Conservation (phyloP, 352 stramenopile genomes). For the Globisporangium canariense region DNA sequence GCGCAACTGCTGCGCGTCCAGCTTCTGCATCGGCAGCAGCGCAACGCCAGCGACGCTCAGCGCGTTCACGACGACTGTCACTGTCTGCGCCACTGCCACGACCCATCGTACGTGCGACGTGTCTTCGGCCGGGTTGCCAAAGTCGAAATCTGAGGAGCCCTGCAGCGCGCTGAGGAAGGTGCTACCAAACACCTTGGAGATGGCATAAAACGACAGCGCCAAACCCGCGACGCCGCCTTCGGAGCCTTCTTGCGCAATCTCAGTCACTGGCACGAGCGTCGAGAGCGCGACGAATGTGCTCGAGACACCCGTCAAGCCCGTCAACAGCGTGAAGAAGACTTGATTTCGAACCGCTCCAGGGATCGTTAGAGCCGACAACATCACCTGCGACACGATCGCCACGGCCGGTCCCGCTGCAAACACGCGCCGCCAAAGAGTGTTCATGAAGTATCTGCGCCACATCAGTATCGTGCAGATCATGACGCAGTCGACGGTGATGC, state of each 20-base stretch:
- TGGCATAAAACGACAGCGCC: conserved; percentile 17
- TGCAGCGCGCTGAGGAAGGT: conserved; percentile 16
- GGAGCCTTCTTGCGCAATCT: conserved; percentile 16
- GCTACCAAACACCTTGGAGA: conserved; percentile 19
- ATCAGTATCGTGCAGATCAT: conserved; percentile 36
- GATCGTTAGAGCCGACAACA: conserved; percentile 27
- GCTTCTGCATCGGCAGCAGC: conserved; percentile 35
- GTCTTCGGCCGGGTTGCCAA: conserved; percentile 5
- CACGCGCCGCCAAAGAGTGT: conserved; percentile 36
- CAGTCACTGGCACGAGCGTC: conserved; percentile 27
- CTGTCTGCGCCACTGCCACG: conserved; percentile 10
- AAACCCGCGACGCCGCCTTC: conserved; percentile 17
- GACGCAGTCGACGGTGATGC: conserved; percentile 27
- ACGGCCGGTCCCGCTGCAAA: conserved; percentile 29
- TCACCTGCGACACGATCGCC: conserved; percentile 26
- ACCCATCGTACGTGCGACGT: conserved; percentile 4
- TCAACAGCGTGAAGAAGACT: conserved; percentile 25
- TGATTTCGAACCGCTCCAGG: conserved; percentile 23
- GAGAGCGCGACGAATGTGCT: conserved; percentile 32
- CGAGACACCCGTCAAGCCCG: conserved; percentile 25
- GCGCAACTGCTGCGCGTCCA: conserved; percentile 41
- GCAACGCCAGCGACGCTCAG: conserved; percentile 15
- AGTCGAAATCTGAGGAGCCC: background rate
- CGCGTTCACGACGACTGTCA: conserved; percentile 14
- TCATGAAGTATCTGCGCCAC: conserved; percentile 33